Evolutionary conservation across 106 monocot genomes (phyloP).

Genomic region (Dioscorea alata): DNA sequence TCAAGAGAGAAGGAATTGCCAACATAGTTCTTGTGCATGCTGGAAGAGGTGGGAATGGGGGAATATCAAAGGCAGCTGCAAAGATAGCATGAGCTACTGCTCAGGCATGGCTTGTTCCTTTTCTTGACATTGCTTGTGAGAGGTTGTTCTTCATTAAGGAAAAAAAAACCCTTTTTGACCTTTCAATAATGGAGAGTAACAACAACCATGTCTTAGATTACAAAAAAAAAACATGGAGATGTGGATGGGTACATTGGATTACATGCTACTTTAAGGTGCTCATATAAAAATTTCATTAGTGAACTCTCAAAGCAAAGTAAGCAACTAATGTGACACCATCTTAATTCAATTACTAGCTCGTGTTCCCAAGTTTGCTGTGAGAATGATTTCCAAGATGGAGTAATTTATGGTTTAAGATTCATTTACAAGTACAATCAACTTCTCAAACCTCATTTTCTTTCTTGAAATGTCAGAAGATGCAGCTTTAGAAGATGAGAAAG

Average conservation of each 20-base stretch:
- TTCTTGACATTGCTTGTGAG: slow-evolving; percentile 90
- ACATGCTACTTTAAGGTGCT: too few species aligned
- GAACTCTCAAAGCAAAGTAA: slow-evolving; percentile 99
- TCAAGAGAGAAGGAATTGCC: slow-evolving; percentile 96
- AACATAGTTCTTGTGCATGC: slow-evolving; percentile 99
- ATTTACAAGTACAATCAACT: slow-evolving; percentile 29
- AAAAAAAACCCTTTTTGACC: slow-evolving; percentile 83
- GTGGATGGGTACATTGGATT: too few species aligned
- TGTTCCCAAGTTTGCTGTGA: slow-evolving; percentile 82
- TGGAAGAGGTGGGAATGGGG: slow-evolving; percentile 75
- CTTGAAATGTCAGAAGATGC: slow-evolving; percentile 59
- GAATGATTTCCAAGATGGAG: slow-evolving; percentile 17
- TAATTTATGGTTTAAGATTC: slow-evolving; percentile 16
- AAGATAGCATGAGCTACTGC: slow-evolving; percentile 96
- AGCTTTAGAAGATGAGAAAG: slow-evolving; percentile 19
- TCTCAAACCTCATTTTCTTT: slow-evolving; percentile 26
- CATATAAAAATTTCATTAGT: too few species aligned
- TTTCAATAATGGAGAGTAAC: slow-evolving; percentile 74
- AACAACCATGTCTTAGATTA: slow-evolving; percentile 45
- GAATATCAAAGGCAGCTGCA: slow-evolving; percentile 76
- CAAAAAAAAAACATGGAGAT: slow-evolving; percentile 45
- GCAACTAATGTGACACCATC: slow-evolving; percentile 83
- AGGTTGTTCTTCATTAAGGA: slow-evolving; percentile 80
- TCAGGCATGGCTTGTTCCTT: slow-evolving; percentile 83
- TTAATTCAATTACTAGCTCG: slow-evolving; percentile 87